phyloP scores from a whole-genome alignment of 257 asterid genomes.

The Gentiana dahurica region DNA sequence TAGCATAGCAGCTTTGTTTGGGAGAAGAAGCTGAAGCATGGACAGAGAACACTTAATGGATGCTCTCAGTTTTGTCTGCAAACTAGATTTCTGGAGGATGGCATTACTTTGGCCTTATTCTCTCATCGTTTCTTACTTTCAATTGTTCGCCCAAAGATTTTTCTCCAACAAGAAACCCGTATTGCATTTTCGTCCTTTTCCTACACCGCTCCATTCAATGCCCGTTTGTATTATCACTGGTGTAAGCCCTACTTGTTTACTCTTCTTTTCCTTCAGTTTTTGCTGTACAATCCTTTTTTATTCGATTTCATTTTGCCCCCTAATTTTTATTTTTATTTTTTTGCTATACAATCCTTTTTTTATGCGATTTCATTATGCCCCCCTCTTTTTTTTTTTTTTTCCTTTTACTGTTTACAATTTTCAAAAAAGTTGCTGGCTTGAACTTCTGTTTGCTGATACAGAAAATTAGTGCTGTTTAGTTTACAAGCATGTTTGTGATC shows the following conservation, averaged over 20 bases:
- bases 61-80: conserved; percentile 26
- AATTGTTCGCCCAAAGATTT: conserved; percentile 23
- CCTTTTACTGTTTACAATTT: background rate
- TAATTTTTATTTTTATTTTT: background rate
- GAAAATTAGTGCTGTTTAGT: no score
- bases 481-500: no score
- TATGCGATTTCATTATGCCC: no score
- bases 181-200: conserved; percentile 19
- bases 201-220: conserved; percentile 6
- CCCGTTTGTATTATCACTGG: conserved; percentile 83
- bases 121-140: conserved; percentile 41
- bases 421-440: no score
- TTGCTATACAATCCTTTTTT: background rate
- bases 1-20: no score
- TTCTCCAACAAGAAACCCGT: conserved; percentile 13
- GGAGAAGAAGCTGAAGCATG: conserved; percentile 12
- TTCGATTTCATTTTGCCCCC: background rate
- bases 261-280: conserved; percentile 1
- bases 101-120: conserved; percentile 50
- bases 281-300: no score
- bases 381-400: background rate
- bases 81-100: conserved; percentile 67
- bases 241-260: conserved; percentile 22
- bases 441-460: no score
- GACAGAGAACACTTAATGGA: conserved; percentile 21